Conservation (phyloP, 495 filamentous ascomycete genomes). For the Lophiostoma macrostomum region DNA sequence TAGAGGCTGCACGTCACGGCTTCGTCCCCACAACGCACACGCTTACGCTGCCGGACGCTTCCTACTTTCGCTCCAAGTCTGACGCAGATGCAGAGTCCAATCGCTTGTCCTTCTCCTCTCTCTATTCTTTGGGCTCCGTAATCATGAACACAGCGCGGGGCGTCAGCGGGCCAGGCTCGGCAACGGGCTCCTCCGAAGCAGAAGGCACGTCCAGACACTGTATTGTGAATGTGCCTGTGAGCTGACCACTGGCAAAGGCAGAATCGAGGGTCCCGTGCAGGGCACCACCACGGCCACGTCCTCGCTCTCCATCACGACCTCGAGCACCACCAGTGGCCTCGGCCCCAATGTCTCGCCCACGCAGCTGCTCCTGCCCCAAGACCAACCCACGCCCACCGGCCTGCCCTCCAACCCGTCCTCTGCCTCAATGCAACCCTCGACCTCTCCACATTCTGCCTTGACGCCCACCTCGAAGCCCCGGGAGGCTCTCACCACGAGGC, state of each 20-base stretch:
- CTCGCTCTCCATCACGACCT: conserved; percentile 55
- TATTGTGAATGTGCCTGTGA: neutral
- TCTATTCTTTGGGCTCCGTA: conserved; percentile 61
- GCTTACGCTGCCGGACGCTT: conserved; percentile 47
- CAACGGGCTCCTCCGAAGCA: conserved; percentile 42
- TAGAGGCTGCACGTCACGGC: conserved; percentile 16
- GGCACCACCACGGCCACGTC: conserved; percentile 51
- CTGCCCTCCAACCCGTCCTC: conserved; percentile 42
- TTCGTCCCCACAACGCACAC: conserved; percentile 13
- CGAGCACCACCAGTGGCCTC: conserved; percentile 37
- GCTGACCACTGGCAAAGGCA: conserved; percentile 12
- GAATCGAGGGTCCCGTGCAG: conserved; percentile 21
- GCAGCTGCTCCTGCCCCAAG: conserved; percentile 32
- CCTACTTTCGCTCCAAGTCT: conserved; percentile 16
- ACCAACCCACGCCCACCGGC: conserved; percentile 41
- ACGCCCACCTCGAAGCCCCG: conserved; percentile 4
- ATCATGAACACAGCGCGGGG: conserved; percentile 39
- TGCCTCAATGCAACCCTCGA: conserved; percentile 42
- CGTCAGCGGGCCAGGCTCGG: conserved; percentile 44
- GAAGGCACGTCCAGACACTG: conserved; percentile 28
- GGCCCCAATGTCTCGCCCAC: conserved; percentile 39
- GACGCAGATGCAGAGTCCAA: conserved; percentile 50
- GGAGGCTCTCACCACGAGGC: conserved; percentile 3
- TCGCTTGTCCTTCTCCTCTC: conserved; percentile 62
- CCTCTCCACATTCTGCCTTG: conserved; percentile 16